These are phyloP conservation scores for Aschersonia sp. DNA, from an alignment of 2,329 filamentous ascomycete genomes.

Conservation along the genomic window DNA sequence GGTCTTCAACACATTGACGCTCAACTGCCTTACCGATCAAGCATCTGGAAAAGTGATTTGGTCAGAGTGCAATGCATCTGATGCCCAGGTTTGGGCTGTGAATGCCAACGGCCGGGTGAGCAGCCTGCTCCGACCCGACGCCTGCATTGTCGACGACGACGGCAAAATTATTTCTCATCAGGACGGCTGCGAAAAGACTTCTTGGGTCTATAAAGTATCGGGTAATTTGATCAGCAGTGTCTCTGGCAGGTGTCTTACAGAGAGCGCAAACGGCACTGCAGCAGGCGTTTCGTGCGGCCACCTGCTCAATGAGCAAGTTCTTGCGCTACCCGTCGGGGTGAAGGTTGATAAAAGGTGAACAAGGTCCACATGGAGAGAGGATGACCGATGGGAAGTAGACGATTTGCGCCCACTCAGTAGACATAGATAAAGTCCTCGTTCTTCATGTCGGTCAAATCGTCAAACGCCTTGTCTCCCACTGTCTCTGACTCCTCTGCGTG, in stretches of 20 bases:
- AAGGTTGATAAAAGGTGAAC: background rate
- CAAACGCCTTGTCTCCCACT: slow-evolving; percentile 24
- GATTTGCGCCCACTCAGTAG: slow-evolving; percentile 10
- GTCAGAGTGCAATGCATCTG: slow-evolving; percentile 19
- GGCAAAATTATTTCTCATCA: slow-evolving; percentile 6
- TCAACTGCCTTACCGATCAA: slow-evolving; percentile 24
- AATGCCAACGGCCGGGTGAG: slow-evolving; percentile 17
- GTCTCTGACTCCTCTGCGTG: slow-evolving; percentile 6
- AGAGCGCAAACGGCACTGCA: slow-evolving; percentile 13
- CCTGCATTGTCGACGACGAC: slow-evolving; percentile 16
- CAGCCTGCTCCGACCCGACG: slow-evolving; percentile 17
- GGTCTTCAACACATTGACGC: slow-evolving; percentile 32
- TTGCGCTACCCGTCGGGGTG: slow-evolving; percentile 27
- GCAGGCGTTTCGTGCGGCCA: slow-evolving; percentile 17
- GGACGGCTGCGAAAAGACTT: slow-evolving; percentile 12
- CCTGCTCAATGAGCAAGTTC: slow-evolving; percentile 26
- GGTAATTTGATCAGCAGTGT: slow-evolving; percentile 25
- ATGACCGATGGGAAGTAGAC: no score
- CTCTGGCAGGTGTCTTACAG: slow-evolving; percentile 22
- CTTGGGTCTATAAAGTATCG: slow-evolving; percentile 27
- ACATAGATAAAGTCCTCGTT: slow-evolving; percentile 51
- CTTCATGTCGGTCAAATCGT: slow-evolving; percentile 39
- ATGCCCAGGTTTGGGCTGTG: slow-evolving; percentile 28
- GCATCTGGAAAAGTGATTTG: slow-evolving; percentile 15
- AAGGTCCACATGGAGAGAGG: no score